These are phyloP conservation scores for Ogataea haglerorum DNA, from an alignment of 805 yeast genomes.

Conservation along the genomic window DNA sequence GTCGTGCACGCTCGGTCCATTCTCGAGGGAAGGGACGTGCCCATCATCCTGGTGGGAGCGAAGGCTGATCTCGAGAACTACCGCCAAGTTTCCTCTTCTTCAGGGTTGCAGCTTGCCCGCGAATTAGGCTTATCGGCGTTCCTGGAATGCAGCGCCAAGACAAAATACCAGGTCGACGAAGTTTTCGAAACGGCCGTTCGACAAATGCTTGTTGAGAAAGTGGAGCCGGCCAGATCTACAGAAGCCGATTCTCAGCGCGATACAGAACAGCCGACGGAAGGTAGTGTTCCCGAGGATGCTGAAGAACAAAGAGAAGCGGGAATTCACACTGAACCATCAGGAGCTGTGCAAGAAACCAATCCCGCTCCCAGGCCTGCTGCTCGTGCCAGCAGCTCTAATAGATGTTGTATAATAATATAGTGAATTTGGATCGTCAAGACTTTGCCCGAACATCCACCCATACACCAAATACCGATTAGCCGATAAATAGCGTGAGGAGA, in stretches of 20 bases:
- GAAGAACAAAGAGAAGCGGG: neutral
- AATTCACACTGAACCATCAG: too few species aligned
- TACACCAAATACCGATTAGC: slow-evolving; percentile 4
- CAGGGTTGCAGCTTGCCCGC: slow-evolving; percentile 22
- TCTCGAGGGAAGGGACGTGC: slow-evolving; percentile 31
- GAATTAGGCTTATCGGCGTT: slow-evolving; percentile 33
- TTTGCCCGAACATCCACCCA: neutral
- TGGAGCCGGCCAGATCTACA: neutral
- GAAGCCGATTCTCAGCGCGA: neutral
- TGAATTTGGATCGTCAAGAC: neutral
- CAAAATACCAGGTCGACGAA: slow-evolving; percentile 72
- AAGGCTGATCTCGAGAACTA: slow-evolving; percentile 72
- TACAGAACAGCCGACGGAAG: neutral
- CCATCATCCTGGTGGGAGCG: slow-evolving; percentile 62
- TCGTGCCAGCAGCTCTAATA: neutral
- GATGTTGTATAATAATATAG: slow-evolving; percentile 6
- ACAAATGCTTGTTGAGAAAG: neutral
- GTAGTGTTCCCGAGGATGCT: neutral
- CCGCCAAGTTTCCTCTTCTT: slow-evolving; percentile 62
- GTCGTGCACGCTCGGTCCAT: slow-evolving; percentile 74
- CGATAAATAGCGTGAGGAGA: neutral
- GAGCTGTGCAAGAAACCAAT: too few species aligned
- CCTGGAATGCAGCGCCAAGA: slow-evolving; percentile 79
- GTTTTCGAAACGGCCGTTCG: slow-evolving; percentile 48
- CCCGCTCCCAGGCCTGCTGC: neutral